Percentiles rank a stretch among this genome's conserved stretches.
These are phyloP conservation scores for Agarophyton chilense DNA, from an alignment of 23 red algal species.

Conservation along the genomic window DNA sequence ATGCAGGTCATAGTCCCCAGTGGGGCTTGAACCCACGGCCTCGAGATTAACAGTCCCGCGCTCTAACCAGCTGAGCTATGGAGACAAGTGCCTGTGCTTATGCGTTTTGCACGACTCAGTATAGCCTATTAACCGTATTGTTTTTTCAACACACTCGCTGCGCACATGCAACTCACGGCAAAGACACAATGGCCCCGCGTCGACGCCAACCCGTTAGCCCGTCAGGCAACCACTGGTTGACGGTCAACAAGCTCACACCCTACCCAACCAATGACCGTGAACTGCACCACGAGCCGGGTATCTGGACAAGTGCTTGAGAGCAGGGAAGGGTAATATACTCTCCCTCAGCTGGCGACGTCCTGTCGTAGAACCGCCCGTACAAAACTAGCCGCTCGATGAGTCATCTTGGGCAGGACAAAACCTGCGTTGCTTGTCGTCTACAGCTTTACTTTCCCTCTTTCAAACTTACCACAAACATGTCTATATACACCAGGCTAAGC, in stretches of 20 bases:
- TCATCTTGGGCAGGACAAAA: neutral
- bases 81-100: neutral
- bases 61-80: conserved; percentile 84
- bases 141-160: neutral
- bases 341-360: neutral
- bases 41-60: conserved; percentile 84
- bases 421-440: neutral
- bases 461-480: neutral
- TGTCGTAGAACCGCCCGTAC: neutral
- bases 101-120: no score
- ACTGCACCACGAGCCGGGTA: no score
- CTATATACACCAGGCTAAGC: neutral
- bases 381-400: neutral
- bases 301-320: no score
- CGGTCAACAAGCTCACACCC: no score
- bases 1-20: conserved; percentile 37
- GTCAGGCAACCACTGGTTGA: no score
- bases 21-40: conserved; percentile 84
- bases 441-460: neutral
- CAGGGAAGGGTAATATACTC: no score
- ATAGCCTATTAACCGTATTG: no score
- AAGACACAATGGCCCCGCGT: no score
- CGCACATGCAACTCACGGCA: neutral
- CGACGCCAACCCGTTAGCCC: no score
- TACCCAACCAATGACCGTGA: no score